These are phyloP conservation scores for Penicillium manginii DNA, from an alignment of 495 filamentous ascomycete species.

Conservation along the genomic window DNA sequence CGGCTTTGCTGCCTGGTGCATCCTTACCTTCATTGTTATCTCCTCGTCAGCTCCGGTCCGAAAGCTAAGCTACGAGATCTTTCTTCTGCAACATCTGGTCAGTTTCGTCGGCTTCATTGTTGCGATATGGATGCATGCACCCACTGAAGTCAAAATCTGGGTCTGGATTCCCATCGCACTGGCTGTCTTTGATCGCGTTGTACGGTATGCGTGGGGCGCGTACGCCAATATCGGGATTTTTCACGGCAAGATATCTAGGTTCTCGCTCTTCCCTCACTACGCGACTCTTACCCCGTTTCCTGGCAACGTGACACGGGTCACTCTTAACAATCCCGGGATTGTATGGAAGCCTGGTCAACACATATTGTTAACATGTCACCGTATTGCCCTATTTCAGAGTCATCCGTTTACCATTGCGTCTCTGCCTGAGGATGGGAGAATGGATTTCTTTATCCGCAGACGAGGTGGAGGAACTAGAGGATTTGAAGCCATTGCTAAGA, in stretches of 20 bases:
- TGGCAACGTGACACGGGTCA: background rate
- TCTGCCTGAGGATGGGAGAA: background rate
- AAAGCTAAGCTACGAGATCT: background rate
- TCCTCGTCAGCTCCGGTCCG: background rate
- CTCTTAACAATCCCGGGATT: background rate
- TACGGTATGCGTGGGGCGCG: constrained; percentile 1
- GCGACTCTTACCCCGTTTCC: background rate
- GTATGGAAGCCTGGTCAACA: background rate
- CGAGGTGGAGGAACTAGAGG: background rate
- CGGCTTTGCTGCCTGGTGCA: constrained; percentile 16
- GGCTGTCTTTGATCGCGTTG: constrained; percentile 15
- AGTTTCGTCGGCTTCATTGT: background rate
- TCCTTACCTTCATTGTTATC: background rate
- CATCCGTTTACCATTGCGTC: background rate
- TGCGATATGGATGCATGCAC: constrained; percentile 3
- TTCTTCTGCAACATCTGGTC: background rate
- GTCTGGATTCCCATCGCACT: constrained; percentile 14
- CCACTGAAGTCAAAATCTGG: background rate
- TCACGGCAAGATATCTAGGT: background rate
- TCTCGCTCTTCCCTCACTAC: background rate
- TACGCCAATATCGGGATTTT: constrained; percentile 7
- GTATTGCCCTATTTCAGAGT: background rate
- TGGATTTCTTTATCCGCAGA: background rate
- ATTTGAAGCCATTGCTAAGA: background rate
- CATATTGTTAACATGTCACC: background rate